Percentiles rank a stretch among this genome's conserved stretches.
Evolutionary conservation across 345 rosid species (phyloP).

Genomic region (Streptanthus diversifolius): DNA sequence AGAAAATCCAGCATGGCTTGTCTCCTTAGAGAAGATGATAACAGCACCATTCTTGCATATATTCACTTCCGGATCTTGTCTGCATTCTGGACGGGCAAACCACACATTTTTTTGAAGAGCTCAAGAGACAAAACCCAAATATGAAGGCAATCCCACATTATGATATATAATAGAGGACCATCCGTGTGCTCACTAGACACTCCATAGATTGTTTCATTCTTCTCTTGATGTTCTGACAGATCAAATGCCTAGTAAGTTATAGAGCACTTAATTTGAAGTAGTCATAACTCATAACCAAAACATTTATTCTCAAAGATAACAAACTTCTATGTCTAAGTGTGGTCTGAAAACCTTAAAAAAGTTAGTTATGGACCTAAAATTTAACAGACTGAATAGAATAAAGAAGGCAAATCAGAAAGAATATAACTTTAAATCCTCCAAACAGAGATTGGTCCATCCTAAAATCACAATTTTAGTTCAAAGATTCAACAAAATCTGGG

Average conservation of each 20-base stretch:
- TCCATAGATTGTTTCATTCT: background rate
- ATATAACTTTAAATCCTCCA: background rate
- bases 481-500: background rate
- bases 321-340: background rate
- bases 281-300: background rate
- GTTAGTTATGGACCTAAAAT: background rate
- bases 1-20: background rate
- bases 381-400: background rate
- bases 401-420: background rate
- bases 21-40: background rate
- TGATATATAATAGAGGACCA: background rate
- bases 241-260: background rate
- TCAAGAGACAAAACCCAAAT: background rate
- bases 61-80: slow-evolving; percentile 5
- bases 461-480: background rate
- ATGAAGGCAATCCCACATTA: background rate
- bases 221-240: background rate
- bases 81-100: background rate
- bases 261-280: background rate
- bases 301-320: background rate
- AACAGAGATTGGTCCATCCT: background rate
- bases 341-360: background rate
- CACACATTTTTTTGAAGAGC: background rate
- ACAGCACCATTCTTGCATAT: background rate
- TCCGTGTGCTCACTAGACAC: background rate